phyloP scores from a whole-genome alignment of 306 rosid genomes.

The Prunus padus region DNA sequence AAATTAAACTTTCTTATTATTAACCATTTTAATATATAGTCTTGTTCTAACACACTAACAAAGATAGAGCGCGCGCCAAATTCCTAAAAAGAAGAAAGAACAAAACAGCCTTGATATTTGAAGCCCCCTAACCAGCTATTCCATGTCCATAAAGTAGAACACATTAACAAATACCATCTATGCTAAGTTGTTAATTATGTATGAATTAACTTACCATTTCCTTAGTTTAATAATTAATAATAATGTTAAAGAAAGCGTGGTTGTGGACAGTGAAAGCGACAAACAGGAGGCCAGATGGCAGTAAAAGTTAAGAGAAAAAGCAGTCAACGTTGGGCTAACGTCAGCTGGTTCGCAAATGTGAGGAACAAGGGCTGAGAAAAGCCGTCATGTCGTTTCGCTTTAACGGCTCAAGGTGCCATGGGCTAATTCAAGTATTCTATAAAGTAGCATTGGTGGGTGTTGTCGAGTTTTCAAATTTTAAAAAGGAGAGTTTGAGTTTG shows the following conservation, averaged over 20 bases:
- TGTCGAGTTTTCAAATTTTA: neutral
- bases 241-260: neutral
- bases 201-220: neutral
- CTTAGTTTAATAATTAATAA: neutral
- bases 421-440: neutral
- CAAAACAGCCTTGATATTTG: constrained; percentile 36
- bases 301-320: constrained; percentile 29
- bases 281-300: constrained; percentile 25
- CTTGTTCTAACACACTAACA: neutral
- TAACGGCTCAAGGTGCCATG: constrained; percentile 46
- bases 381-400: constrained; percentile 64
- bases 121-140: constrained; percentile 26
- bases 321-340: constrained; percentile 59
- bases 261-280: constrained; percentile 50
- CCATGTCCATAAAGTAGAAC: neutral
- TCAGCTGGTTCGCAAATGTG: constrained; percentile 43
- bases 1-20: neutral
- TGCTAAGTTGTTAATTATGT: neutral
- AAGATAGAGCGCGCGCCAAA: neutral
- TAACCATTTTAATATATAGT: neutral
- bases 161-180: neutral
- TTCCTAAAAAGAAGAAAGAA: constrained; percentile 30
- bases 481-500: constrained; percentile 36
- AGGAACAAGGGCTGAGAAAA: constrained; percentile 73
- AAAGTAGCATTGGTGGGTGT: constrained; percentile 10